Evolutionary conservation across 2,329 filamentous ascomycete species (phyloP).

Genomic region (Colletotrichum truncatum): DNA sequence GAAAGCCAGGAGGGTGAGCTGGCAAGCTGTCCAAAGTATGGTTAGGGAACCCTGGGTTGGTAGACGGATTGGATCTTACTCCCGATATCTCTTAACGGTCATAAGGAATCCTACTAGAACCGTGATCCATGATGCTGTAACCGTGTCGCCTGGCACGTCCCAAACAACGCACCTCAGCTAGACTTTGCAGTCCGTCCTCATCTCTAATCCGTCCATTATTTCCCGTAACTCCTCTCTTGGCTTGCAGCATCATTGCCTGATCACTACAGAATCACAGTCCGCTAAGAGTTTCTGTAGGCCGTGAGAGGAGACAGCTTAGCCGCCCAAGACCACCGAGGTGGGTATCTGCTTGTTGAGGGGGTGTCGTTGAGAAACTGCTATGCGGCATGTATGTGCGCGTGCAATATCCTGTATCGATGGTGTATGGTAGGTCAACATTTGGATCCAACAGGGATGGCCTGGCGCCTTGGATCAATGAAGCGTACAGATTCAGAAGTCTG

Average conservation of each 20-base stretch:
- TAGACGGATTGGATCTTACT: too few relatives aligned
- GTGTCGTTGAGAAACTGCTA: not conserved
- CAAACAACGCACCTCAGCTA: too few relatives aligned
- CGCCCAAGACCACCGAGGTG: not conserved
- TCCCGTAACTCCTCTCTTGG: not conserved
- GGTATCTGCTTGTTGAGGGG: not conserved
- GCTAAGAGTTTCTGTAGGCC: not conserved
- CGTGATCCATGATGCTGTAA: too few relatives aligned
- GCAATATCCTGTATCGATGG: not conserved
- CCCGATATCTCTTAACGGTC: too few relatives aligned
- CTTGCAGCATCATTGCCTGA: conserved; percentile 9
- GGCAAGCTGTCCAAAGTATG: too few relatives aligned
- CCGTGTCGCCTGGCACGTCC: too few relatives aligned
- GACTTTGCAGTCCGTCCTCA: not conserved
- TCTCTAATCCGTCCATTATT: not conserved
- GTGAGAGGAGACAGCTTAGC: not conserved
- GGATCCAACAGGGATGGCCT: conserved; percentile 1
- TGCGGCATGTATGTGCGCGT: not conserved
- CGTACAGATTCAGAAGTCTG: not conserved
- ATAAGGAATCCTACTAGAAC: too few relatives aligned
- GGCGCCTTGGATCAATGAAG: not conserved
- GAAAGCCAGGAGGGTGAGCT: too few relatives aligned
- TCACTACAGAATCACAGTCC: not conserved
- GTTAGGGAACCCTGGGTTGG: too few relatives aligned
- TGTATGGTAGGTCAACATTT: not conserved